Conservation (phyloP, 768 basidiomycete species). For the Lactarius deliciosus region DNA sequence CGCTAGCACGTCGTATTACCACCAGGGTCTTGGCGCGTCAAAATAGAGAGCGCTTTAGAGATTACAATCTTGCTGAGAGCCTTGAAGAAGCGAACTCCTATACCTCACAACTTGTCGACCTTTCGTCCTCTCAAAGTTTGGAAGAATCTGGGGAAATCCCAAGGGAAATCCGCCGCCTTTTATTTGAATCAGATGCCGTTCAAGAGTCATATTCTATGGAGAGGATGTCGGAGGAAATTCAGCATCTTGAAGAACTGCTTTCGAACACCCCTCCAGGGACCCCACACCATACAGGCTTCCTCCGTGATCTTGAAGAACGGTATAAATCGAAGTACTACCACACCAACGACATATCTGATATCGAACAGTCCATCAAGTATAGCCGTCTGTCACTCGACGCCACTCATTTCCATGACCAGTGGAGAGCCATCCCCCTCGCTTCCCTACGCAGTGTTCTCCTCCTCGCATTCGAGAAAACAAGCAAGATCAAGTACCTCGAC, state of each 20-base stretch:
- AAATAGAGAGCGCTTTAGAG: neutral
- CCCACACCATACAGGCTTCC: neutral
- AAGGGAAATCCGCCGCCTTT: neutral
- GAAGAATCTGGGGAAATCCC: neutral
- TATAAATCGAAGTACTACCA: neutral
- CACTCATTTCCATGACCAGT: too few relatives aligned
- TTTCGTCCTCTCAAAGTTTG: neutral
- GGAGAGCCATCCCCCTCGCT: too few relatives aligned
- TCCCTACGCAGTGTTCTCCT: too few relatives aligned
- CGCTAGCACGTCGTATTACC: too few relatives aligned
- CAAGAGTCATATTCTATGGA: too few relatives aligned
- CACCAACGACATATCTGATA: neutral
- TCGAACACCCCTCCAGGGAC: neutral
- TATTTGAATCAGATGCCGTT: neutral
- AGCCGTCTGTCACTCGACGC: neutral
- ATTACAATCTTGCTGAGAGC: neutral
- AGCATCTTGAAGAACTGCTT: neutral
- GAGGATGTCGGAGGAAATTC: neutral
- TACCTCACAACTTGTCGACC: neutral
- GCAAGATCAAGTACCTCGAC: too few relatives aligned
- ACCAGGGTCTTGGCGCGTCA: too few relatives aligned
- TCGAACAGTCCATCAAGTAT: neutral
- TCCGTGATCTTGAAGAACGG: neutral
- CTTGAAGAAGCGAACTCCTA: slow-evolving; percentile 5
- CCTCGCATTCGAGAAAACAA: too few relatives aligned